Base-by-base conservation (phyloP, 2,329 filamentous ascomycete genomes). In the Trichoderma asperellum region DNA sequence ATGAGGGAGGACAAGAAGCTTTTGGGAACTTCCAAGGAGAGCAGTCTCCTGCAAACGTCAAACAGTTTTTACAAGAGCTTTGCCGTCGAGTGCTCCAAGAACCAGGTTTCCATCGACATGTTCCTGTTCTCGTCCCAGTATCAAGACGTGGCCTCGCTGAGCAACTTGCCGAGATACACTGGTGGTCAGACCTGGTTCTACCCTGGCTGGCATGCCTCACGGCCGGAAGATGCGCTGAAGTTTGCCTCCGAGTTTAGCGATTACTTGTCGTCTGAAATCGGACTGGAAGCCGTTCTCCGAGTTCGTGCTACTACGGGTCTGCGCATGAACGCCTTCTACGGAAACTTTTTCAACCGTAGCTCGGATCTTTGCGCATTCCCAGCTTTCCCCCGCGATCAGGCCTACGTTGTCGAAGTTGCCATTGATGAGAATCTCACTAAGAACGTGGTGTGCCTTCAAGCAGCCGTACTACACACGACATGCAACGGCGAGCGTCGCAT, bases 21-120 rank as follows among this genome's bases (percentile, higher is more conserved):
- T 18, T 85, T 99, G 29, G 96, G 96, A 43, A 99, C 96, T 1
- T 94, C 91, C 73, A 97, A 97, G 80, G 96, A 99, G 79, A 93
- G 88, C 73, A 85, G 87, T 71, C 86, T 99, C 37, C 84, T 99
- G 64, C 95, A 98, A 79, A 97, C 96, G 0, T 92, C 89, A 52
- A 97, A 94, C 83, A 94, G 92, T 77, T 99, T 98, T 81, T 99
- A 98, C 87, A 99, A 99, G 86, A 97, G 93, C 76, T 99, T 99
- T 76, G 96, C 96, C 0, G 96, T 99, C 3, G 96, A 99, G 79
- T 99, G 96, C 81, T 97, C 94, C 47, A 99, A 99, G 84, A 97
- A 96, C 74, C 96, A 99, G 81, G 96, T 99, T 34, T 98, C 94
- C 0, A 94, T 99, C 74, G 94, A 97, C 79, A 97, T 97, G 94